These are phyloP conservation scores for Vitellaria paradoxa DNA, from an alignment of 179 eudicot species.

Conservation along the genomic window DNA sequence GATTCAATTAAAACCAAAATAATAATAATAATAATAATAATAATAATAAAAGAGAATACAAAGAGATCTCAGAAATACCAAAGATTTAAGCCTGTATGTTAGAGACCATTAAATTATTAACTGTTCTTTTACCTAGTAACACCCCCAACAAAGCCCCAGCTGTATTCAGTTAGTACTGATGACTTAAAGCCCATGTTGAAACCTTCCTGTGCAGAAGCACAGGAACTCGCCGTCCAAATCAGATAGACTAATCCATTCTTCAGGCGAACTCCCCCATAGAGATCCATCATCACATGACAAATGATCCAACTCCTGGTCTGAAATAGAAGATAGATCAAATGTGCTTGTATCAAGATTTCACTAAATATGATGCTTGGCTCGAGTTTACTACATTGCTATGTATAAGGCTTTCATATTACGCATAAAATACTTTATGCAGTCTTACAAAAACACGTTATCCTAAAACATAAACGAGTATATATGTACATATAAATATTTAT, in stretches of 20 bases:
- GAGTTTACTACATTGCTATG: too few species aligned
- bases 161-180: conserved; percentile 57
- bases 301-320: conserved; percentile 32
- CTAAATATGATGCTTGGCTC: background rate
- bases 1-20: too few species aligned
- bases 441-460: too few species aligned
- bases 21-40: too few species aligned
- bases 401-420: too few species aligned
- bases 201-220: conserved; percentile 84
- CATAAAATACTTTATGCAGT: too few species aligned
- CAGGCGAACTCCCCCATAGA: conserved; percentile 46
- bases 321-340: conserved; percentile 1
- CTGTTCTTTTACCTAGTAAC: conserved; percentile 52
- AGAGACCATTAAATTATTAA: background rate
- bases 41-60: background rate
- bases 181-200: conserved; percentile 76
- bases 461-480: too few species aligned
- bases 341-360: background rate
- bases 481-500: too few species aligned
- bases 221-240: conserved; percentile 70
- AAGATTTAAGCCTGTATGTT: background rate
- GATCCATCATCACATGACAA: conserved; percentile 44
- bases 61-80: background rate
- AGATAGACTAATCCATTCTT: conserved; percentile 34
- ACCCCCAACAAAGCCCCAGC: conserved; percentile 77